phyloP scores from a whole-genome alignment of 2,329 filamentous ascomycete genomes.

The Laburnicola sp. region DNA sequence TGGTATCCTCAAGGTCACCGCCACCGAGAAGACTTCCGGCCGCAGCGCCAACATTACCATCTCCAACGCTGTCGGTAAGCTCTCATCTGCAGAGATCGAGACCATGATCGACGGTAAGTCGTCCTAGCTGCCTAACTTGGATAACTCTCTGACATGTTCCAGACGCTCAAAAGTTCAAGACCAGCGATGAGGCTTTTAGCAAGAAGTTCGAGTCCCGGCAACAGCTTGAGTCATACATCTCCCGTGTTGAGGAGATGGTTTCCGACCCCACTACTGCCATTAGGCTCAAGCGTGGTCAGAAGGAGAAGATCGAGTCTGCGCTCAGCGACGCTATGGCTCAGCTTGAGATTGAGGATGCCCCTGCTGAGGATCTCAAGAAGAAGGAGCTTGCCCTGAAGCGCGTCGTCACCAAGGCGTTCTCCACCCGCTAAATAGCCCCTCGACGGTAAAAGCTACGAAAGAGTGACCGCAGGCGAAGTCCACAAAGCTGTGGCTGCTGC shows the following conservation, averaged over 20 bases:
- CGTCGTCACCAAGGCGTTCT: slow-evolving; percentile 97
- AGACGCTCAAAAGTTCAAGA: slow-evolving; percentile 99
- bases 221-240: slow-evolving; percentile 98
- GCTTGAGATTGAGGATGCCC: slow-evolving; percentile 91
- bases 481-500: slow-evolving; percentile 26
- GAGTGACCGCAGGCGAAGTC: slow-evolving; percentile 33
- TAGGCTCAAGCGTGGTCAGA: slow-evolving; percentile 98
- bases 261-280: slow-evolving; percentile 93
- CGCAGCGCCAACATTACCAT: slow-evolving; percentile 99
- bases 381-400: slow-evolving; percentile 98
- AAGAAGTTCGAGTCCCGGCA: slow-evolving; percentile 99
- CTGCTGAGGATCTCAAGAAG: slow-evolving; percentile 97
- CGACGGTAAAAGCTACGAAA: slow-evolving; percentile 19
- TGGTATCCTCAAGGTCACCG: slow-evolving; percentile 99
- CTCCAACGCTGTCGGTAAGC: slow-evolving; percentile 98
- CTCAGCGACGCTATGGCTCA: slow-evolving; percentile 97
- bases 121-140: not conserved
- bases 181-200: slow-evolving; percentile 95
- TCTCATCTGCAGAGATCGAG: slow-evolving; percentile 92
- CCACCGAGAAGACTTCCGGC: slow-evolving; percentile 97
- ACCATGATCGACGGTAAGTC: slow-evolving; percentile 84
- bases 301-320: slow-evolving; percentile 98
- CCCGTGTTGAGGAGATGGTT: slow-evolving; percentile 97
- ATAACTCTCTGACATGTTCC: slow-evolving; percentile 12
- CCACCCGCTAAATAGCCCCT: slow-evolving; percentile 68